Percentiles rank a stretch among this genome's conserved stretches.
phyloP scores from a whole-genome alignment of 1,284 basidiomycete genomes.

The Trichosporon sp. region DNA sequence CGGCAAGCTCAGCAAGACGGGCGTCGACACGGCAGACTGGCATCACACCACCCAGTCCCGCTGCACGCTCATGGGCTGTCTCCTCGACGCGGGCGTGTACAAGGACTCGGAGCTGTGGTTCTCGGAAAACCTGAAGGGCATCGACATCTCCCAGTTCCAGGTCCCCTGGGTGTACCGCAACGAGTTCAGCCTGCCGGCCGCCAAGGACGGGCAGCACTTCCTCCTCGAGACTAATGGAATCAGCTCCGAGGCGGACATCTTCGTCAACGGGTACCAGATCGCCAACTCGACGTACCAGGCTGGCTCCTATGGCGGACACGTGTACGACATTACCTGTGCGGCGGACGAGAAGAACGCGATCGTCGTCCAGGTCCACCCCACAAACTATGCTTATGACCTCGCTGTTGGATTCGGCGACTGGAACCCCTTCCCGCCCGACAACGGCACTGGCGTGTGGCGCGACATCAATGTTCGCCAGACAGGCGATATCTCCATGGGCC shows the following conservation, averaged over 20 bases:
- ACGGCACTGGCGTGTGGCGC: constrained; percentile 11
- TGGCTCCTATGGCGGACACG: not conserved
- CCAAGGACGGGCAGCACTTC: constrained; percentile 2
- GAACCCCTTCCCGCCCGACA: constrained; percentile 10
- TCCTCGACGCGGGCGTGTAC: not conserved
- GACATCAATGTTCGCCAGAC: constrained; percentile 6
- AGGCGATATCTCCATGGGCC: not conserved
- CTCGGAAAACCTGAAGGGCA: not conserved
- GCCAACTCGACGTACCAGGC: not conserved
- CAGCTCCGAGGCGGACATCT: not conserved
- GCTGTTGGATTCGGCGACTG: constrained; percentile 14
- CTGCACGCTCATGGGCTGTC: constrained; percentile 9
- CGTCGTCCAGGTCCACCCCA: constrained; percentile 6
- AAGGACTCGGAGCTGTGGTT: constrained; percentile 1
- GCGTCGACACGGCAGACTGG: not conserved
- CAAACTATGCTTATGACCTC: not conserved
- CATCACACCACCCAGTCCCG: not conserved
- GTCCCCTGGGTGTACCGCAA: constrained; percentile 8
- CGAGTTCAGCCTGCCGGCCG: not conserved
- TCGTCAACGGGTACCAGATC: not conserved
- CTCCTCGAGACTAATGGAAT: not conserved
- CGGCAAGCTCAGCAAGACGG: not conserved
- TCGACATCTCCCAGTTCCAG: not conserved
- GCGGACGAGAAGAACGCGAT: not conserved
- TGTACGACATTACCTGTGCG: not conserved